Evolutionary conservation across 768 basidiomycete species (phyloP).

Genomic region (Phanerochaete carnosa): DNA sequence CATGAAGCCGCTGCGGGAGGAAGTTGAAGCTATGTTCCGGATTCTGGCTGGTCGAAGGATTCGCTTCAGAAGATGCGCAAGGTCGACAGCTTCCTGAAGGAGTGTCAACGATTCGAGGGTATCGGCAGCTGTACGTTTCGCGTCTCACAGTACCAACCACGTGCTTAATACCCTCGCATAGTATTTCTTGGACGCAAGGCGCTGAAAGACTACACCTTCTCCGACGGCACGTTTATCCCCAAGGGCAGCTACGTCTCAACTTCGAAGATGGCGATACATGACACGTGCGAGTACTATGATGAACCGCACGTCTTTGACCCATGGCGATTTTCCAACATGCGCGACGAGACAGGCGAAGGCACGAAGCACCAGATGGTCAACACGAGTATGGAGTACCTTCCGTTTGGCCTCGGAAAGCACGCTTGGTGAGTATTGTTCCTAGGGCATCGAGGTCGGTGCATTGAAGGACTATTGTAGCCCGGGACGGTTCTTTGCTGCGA

Average conservation of each 20-base stretch:
- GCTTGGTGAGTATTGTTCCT: constrained; percentile 21
- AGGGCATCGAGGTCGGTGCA: neutral
- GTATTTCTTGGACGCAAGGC: constrained; percentile 28
- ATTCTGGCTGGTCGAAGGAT: constrained; percentile 25
- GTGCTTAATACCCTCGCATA: constrained; percentile 1
- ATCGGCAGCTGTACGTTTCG: constrained; percentile 16
- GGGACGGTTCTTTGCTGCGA: constrained; percentile 33
- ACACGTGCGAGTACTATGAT: constrained; percentile 26
- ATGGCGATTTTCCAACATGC: constrained; percentile 33
- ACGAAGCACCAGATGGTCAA: constrained; percentile 12
- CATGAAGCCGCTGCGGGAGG: constrained; percentile 26
- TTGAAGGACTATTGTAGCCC: constrained; percentile 22
- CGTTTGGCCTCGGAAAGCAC: constrained; percentile 24
- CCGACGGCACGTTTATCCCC: constrained; percentile 41
- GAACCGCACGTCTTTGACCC: constrained; percentile 38
- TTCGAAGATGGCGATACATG: constrained; percentile 28
- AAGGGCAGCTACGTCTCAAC: constrained; percentile 33
- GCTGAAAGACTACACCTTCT: constrained; percentile 34
- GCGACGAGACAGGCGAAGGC: neutral
- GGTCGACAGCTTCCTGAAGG: constrained; percentile 34
- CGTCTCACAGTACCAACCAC: neutral
- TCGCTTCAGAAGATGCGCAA: constrained; percentile 29
- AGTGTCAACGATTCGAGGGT: constrained; percentile 24
- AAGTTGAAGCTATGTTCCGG: constrained; percentile 25
- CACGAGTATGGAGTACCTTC: constrained; percentile 15